Evolutionary conservation across 2,329 filamentous ascomycete genomes (phyloP), one percentile per base, ranked within the genome.

Genomic region (Colletotrichum sansevieriae): DNA sequence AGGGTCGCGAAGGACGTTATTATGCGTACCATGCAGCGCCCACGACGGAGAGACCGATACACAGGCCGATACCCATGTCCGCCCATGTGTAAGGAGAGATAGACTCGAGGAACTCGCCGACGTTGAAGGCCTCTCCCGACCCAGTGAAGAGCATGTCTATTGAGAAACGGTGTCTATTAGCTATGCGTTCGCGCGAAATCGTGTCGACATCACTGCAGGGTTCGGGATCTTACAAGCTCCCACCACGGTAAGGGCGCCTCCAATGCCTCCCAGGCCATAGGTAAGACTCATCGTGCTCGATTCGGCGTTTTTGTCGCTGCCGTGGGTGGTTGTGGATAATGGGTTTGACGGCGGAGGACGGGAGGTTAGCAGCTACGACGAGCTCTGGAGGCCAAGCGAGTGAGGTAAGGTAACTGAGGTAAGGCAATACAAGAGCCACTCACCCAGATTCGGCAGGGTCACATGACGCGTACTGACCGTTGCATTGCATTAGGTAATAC

Each of bases 101-200:
- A 71, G 92, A 91, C 83, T 97, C 94, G 81, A 99, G 90, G 80
- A 98, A 98, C 79, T 91, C 91, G 80, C 97, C 97, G 81, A 98
- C 93, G 83, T 99, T 97, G 84, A 99, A 99, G 69, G 91, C 86
- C 87, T 99, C 95, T 78, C 97, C 96, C 80, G 93, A 94, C 78
- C 94, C 94, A 77, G 96, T 97, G 80, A 99, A 98, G 80, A 99
- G 93, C 94, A 99, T 97, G 83, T 99, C 96, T 99, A 72, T 67
- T 74, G 73, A 46, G 70, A 10, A 52, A 62, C n/a, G 25, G 13
- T 13, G 35, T 11, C 20, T 56, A 46, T 70, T 70, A 70, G 67
- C 67, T 68, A 41, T 59, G 57, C 25, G 18, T 58, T 59, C 39
- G 57, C 57, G 22, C 39, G n/a, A 29, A 12, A 41, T 64, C 18